Base-by-base conservation (phyloP, 129 eudicot genomes). In the Pulicaria dysenterica region DNA sequence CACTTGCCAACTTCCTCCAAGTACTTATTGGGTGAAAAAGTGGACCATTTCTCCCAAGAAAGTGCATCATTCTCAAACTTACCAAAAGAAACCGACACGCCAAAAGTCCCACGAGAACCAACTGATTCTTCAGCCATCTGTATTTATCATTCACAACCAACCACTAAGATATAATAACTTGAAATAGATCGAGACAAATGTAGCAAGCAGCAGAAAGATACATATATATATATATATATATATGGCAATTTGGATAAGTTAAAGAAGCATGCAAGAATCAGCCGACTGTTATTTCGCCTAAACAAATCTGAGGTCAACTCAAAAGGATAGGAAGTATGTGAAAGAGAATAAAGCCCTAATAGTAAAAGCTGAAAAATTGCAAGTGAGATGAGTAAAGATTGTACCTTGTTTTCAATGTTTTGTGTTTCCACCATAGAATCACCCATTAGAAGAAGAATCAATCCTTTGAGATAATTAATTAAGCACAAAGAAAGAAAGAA, bases 41-140 rank as follows among this genome's bases (percentile, higher is more conserved):
- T 73, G 3, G 98, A 94, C 95, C 93, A 94, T 84, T 86, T 93
- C 84, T 92, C 98, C 98, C 98, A 92, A 58, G 90, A 87, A 83
- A 92, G 96, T 59, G 89, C 84, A 77, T 94, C 99, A 77, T 80
- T 82, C 81, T 94, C 97, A 73, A 84, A 90, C 80, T 83, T 88
- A 24, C 99, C 99, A 73, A 90, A 94, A 7, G 99, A 94, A 79
- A 90, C 88, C 2, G 97, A 94, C 41, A 82, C 89, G 36, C 85
- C 88, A 14, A 88, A 72, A 54, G 86, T 63, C 37, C 51, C 40
- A 56, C 73, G 31, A 24, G 31, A 24, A 24, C 1, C 31, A 24
- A 2, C 70, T 10, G 95, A 81, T 51, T 82, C 95, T 62, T 83
- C 31, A 24, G 31, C 86, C 96, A 92, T 92, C 98, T 89, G 87